Evolutionary conservation across 805 yeast genomes (phyloP), one percentile per base, ranked within the genome.

Genomic region (Ogataea corticis): DNA sequence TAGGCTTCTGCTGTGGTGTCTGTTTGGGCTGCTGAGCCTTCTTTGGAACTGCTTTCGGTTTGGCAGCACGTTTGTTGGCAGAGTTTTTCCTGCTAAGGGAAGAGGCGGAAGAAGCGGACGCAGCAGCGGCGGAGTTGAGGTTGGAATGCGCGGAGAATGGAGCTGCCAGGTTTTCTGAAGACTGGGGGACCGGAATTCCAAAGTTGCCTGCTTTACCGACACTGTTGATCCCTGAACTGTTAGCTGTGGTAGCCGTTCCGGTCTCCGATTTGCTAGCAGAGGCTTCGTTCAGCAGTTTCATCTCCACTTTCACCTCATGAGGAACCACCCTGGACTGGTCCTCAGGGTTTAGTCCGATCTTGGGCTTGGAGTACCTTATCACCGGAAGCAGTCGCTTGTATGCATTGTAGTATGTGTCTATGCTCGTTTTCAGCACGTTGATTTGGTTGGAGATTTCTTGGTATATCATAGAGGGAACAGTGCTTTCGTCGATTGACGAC

Each of bases 281-380:
- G 6, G 45, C 46, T 4, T 51, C 56, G 21, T 33, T 40, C 31
- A 50, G 25, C 7, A 44, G 43, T 25, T 51, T 50, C 7, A 53
- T 14, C 9, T 59, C 65, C 30, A 56, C 51, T 17, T 55, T 58
- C 7, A 63, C 65, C 12, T 52, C 56, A 34, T 55, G 63, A 7
- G 46, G 46, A 0, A 28, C 35, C 1, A 65, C 50, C 44, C 56
- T 61, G n/a, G 71, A 66, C n/a, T 65, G 60, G 11, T 66, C 71
- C 51, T 76, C 80, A 3, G 74, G 80, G 33, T 72, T 77, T 45
- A 74, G 69, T 0, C 82, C 82, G 39, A 72, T 61, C 48, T 73
- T 75, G 27, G 73, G 68, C 55, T 77, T 80, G 1, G 81, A 68
- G 49, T 75, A 67, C 50, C 77, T 68, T 34, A 78, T 73, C 33